A percentile compares a stretch with the other conserved stretches of the same genome.
phyloP scores from a whole-genome alignment of 2,329 filamentous ascomycete species.

The Knufia fluminis region DNA sequence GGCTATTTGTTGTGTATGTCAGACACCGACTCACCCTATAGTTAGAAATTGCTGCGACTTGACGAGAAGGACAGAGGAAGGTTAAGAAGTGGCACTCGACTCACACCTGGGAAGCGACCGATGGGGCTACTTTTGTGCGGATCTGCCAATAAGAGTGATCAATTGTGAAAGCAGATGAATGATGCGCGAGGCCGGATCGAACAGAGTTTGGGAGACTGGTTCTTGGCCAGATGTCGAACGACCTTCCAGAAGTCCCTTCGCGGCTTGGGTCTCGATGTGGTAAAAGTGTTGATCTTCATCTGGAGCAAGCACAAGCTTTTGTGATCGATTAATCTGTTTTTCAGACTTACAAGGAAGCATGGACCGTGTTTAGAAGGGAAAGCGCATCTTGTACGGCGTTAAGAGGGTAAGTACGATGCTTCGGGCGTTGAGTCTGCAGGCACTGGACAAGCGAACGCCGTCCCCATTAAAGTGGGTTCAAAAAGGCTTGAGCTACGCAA shows the following conservation, averaged over 20 bases:
- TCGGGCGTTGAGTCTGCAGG: background rate
- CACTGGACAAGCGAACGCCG: background rate
- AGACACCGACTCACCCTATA: background rate
- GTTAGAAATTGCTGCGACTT: background rate
- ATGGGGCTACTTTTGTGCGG: background rate
- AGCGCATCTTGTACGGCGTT: background rate
- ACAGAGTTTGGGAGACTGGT: no score
- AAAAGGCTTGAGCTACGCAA: background rate
- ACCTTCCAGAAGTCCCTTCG: background rate
- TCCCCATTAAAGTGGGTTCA: background rate
- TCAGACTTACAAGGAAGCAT: no score
- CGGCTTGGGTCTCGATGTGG: background rate
- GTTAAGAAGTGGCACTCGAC: background rate
- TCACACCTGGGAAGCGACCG: background rate
- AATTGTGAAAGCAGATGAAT: background rate
- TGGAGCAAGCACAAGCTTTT: background rate
- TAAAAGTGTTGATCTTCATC: background rate
- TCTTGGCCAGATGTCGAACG: background rate
- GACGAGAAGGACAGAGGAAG: background rate
- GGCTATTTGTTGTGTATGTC: background rate
- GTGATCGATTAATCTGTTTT: background rate
- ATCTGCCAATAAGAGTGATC: background rate
- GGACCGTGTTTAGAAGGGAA: background rate
- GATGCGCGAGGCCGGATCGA: background rate
- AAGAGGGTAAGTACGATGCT: background rate